Conservation (phyloP, 208 protist species). For the Spongospora subterranea region DNA sequence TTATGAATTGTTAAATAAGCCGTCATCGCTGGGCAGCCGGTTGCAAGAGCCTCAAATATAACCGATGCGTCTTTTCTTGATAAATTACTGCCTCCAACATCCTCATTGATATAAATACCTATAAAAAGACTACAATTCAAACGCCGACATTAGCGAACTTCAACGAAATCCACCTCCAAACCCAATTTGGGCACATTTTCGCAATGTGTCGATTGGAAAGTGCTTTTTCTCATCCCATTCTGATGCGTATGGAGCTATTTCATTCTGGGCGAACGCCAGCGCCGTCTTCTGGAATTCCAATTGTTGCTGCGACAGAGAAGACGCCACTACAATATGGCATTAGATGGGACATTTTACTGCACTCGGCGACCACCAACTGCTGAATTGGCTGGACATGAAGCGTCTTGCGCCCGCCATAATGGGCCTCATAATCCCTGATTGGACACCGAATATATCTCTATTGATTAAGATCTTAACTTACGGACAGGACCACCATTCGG, state of each 20-base stretch:
- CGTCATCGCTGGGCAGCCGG: conserved; percentile 17
- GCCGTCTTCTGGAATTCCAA: conserved; percentile 20
- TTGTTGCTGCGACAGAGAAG: not conserved
- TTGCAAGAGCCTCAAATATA: conserved; percentile 38
- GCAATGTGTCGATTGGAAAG: conserved; percentile 36
- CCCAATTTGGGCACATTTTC: conserved; percentile 15
- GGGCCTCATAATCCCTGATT: too few species aligned
- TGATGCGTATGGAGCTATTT: conserved; percentile 12
- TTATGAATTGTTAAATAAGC: conserved; percentile 49
- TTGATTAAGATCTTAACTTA: too few species aligned
- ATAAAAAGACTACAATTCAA: not conserved
- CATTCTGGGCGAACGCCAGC: not conserved
- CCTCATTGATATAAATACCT: not conserved
- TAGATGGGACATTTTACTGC: too few species aligned
- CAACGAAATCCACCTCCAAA: not conserved
- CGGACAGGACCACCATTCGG: too few species aligned
- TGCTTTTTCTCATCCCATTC: conserved; percentile 54
- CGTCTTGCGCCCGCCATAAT: too few species aligned
- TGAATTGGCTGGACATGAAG: too few species aligned
- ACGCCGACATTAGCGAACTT: not conserved
- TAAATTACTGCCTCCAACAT: conserved; percentile 30
- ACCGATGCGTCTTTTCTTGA: not conserved
- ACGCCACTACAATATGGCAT: not conserved
- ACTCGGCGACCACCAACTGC: too few species aligned
- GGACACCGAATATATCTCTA: too few species aligned